phyloP scores from a whole-genome alignment of 2,329 filamentous ascomycete genomes.

The Aspergillus sojae region DNA sequence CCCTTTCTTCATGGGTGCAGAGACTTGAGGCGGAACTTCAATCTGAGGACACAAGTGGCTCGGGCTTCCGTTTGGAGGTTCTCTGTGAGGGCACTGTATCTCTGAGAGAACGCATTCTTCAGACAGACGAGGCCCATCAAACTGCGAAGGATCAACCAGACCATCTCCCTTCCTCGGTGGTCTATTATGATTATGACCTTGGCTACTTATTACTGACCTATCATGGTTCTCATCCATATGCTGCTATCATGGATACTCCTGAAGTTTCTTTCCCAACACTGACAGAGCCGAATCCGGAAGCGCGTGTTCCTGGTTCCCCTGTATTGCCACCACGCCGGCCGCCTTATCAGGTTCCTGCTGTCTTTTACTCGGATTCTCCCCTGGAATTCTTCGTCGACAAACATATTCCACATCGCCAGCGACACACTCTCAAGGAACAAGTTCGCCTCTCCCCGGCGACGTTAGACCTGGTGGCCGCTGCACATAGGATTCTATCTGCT shows the following conservation, averaged over 20 bases:
- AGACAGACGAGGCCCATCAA: conserved; percentile 34
- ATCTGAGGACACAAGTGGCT: conserved; percentile 53
- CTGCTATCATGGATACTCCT: conserved; percentile 55
- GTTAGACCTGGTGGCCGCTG: conserved; percentile 50
- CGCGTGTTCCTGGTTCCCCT: conserved; percentile 24
- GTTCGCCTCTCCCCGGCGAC: conserved; percentile 52
- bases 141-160: conserved; percentile 26
- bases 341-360: conserved; percentile 46
- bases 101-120: conserved; percentile 52
- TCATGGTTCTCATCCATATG: conserved; percentile 52
- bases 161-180: conserved; percentile 52
- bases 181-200: conserved; percentile 59
- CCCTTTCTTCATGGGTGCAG: conserved; percentile 59
- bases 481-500: conserved; percentile 49
- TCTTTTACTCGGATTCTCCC: conserved; percentile 43
- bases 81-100: conserved; percentile 57
- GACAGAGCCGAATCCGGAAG: conserved; percentile 29
- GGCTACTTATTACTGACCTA: conserved; percentile 61
- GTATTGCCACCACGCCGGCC: conserved; percentile 39
- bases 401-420: conserved; percentile 46
- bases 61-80: conserved; percentile 59
- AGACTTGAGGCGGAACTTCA: conserved; percentile 60
- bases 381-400: conserved; percentile 47
- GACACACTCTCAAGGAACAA: conserved; percentile 46
- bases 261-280: conserved; percentile 34